Conservation (phyloP, 2,329 filamentous ascomycete genomes). For the Kalaharituber pfeilii region DNA sequence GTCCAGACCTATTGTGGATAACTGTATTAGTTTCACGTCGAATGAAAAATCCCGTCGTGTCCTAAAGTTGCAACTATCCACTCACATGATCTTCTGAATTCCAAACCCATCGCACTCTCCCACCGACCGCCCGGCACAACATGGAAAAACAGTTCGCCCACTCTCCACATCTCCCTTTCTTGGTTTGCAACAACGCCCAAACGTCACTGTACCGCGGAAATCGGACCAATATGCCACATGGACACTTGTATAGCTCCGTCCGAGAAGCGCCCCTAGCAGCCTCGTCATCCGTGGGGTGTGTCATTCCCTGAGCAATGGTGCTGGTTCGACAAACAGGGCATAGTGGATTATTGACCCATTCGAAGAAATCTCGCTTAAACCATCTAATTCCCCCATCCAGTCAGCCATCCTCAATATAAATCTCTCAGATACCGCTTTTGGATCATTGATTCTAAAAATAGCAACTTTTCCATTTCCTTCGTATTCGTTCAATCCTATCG, state of each 20-base stretch:
- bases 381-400: too few species aligned
- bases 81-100: constrained; percentile 74
- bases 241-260: constrained; percentile 80
- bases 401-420: too few species aligned
- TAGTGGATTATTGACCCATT: constrained; percentile 88
- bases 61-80: not conserved
- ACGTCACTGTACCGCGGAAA: constrained; percentile 93
- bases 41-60: constrained; percentile 3
- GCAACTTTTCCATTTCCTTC: constrained; percentile 10
- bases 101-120: constrained; percentile 92
- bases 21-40: not conserved
- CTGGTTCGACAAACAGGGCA: constrained; percentile 68
- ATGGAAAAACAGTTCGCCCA: constrained; percentile 99
- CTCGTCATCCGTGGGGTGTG: constrained; percentile 73
- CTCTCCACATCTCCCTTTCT: constrained; percentile 74
- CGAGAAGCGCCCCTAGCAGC: constrained; percentile 69
- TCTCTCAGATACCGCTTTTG: too few species aligned
- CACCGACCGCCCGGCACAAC: constrained; percentile 84
- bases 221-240: constrained; percentile 64
- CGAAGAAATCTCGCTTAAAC: constrained; percentile 92
- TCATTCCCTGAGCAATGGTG: constrained; percentile 68
- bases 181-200: constrained; percentile 74
- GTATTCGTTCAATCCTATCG: not conserved
- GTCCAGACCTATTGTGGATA: constrained; percentile 50
- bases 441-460: constrained; percentile 6